These are phyloP conservation scores for Nyssa sinensis DNA, from an alignment of 148 eudicot species.

Conservation along the genomic window DNA sequence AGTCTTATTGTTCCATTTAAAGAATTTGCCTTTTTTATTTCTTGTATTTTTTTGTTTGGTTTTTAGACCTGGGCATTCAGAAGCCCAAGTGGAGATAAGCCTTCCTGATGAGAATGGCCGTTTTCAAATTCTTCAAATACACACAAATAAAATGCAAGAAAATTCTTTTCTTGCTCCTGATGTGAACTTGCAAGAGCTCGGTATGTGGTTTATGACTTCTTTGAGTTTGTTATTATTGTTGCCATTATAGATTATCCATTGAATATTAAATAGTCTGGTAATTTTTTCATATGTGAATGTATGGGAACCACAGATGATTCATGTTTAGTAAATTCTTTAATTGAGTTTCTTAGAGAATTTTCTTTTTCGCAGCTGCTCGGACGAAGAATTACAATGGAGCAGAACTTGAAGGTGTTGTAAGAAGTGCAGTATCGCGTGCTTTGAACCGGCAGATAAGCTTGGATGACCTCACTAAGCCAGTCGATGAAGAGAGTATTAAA, in stretches of 20 bases:
- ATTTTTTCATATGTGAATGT: too few species aligned
- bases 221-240: conserved; percentile 8
- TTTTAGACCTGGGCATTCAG: conserved; percentile 93
- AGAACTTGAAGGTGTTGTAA: conserved; percentile 99
- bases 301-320: background rate
- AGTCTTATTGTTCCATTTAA: background rate
- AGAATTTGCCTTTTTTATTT: background rate
- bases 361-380: conserved; percentile 61
- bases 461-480: conserved; percentile 91
- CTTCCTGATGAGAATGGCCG: conserved; percentile 98
- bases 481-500: conserved; percentile 93
- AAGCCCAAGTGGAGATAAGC: conserved; percentile 99
- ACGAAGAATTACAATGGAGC: conserved; percentile 99
- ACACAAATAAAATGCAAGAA: conserved; percentile 96
- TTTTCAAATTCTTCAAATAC: conserved; percentile 92
- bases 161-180: conserved; percentile 92
- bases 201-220: conserved; percentile 37
- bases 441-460: conserved; percentile 83
- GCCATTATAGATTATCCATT: background rate
- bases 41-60: conserved; percentile 5
- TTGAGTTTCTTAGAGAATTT: background rate
- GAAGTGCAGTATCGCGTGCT: conserved; percentile 96
- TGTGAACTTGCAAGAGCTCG: conserved; percentile 77
- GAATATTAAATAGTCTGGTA: background rate
- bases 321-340: background rate